These are phyloP conservation scores for Hypoxylon lienhwacheense DNA, from an alignment of 495 filamentous ascomycete genomes.

Conservation along the genomic window DNA sequence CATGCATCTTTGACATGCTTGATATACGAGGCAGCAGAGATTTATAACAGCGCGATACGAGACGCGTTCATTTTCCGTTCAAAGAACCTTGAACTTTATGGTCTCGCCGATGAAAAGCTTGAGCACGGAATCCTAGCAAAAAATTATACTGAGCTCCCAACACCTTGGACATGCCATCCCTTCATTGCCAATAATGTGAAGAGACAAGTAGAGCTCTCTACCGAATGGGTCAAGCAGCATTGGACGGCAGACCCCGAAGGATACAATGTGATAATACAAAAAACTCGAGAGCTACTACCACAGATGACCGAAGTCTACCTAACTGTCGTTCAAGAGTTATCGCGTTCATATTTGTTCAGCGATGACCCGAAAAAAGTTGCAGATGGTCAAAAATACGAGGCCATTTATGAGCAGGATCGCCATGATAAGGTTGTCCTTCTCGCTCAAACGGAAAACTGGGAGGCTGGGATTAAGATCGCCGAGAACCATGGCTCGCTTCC, in stretches of 20 bases:
- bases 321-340: conserved; percentile 46
- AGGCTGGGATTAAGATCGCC: conserved; percentile 70
- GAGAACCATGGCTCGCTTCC: conserved; percentile 71
- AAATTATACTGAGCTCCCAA: conserved; percentile 65
- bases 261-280: conserved; percentile 35
- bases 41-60: conserved; percentile 71
- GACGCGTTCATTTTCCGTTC: conserved; percentile 74
- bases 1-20: conserved; percentile 51
- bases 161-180: conserved; percentile 77
- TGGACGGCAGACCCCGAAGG: conserved; percentile 24
- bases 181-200: conserved; percentile 59
- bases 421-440: conserved; percentile 53
- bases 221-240: conserved; percentile 38
- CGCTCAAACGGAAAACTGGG: conserved; percentile 66
- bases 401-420: conserved; percentile 43
- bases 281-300: conserved; percentile 45
- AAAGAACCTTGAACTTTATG: conserved; percentile 67
- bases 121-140: conserved; percentile 66
- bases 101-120: conserved; percentile 62
- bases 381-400: conserved; percentile 42
- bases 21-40: conserved; percentile 75
- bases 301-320: conserved; percentile 51
- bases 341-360: conserved; percentile 43
- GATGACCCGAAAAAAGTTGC: conserved; percentile 40
- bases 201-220: conserved; percentile 56